Evolutionary conservation across 2,329 filamentous ascomycete species (phyloP).

Genomic region (Ceratocystis cubensis): DNA sequence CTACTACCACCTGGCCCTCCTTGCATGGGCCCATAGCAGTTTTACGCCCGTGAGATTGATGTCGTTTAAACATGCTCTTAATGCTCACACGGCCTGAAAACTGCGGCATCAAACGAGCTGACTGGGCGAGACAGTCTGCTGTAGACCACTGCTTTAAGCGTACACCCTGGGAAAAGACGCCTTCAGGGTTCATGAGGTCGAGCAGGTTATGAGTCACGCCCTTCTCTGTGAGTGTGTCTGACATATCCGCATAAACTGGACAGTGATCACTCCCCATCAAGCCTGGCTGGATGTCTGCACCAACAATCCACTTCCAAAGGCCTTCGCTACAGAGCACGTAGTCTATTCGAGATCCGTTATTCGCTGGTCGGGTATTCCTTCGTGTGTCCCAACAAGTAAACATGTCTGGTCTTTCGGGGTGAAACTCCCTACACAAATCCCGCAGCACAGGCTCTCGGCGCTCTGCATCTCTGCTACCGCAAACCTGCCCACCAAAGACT

Average conservation of each 20-base stretch:
- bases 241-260: conserved; percentile 69
- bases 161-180: conserved; percentile 55
- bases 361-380: conserved; percentile 88
- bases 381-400: conserved; percentile 96
- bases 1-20: too few species aligned
- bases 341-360: conserved; percentile 86
- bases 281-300: conserved; percentile 82
- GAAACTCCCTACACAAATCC: conserved; percentile 73
- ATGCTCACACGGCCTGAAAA: conserved; percentile 78
- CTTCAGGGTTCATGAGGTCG: conserved; percentile 67
- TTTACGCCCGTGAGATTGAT: too few species aligned
- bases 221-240: conserved; percentile 44
- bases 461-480: not conserved
- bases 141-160: conserved; percentile 53
- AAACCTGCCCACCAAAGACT: conserved; percentile 51
- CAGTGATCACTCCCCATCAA: conserved; percentile 94
- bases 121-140: conserved; percentile 58
- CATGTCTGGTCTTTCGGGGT: conserved; percentile 73
- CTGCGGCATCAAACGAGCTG: conserved; percentile 73
- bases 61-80: conserved; percentile 70
- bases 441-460: conserved; percentile 50
- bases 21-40: too few species aligned
- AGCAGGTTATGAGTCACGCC: conserved; percentile 41
- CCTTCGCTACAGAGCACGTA: conserved; percentile 74
- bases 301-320: conserved; percentile 67